Evolutionary conservation across 768 basidiomycete species (phyloP).

Genomic region (Suillus placidus): DNA sequence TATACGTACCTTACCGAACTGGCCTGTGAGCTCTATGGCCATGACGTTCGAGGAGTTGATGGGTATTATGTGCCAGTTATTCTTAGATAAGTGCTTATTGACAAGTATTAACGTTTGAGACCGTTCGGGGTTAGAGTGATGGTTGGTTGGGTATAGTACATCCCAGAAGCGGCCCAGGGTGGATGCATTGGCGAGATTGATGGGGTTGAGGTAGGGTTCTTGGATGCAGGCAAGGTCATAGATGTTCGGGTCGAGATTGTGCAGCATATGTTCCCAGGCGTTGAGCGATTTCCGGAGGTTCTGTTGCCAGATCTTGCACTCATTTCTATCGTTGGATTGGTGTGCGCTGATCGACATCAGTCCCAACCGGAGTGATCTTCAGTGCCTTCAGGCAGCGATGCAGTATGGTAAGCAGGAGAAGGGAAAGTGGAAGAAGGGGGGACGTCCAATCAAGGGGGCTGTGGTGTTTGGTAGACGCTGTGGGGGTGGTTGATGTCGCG

Average conservation of each 20-base stretch:
- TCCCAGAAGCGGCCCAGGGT: slow-evolving; percentile 18
- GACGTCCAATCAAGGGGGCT: too few relatives aligned
- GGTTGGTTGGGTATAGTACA: slow-evolving; percentile 20
- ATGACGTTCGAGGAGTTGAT: background rate
- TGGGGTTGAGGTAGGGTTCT: slow-evolving; percentile 38
- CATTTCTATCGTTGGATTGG: too few relatives aligned
- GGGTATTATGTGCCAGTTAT: background rate
- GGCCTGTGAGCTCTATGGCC: background rate
- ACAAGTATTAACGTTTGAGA: background rate
- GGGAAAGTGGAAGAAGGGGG: too few relatives aligned
- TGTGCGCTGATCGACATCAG: too few relatives aligned
- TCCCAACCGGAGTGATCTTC: too few relatives aligned
- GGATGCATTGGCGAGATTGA: slow-evolving; percentile 15
- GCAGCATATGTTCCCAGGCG: too few relatives aligned
- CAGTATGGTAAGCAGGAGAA: too few relatives aligned
- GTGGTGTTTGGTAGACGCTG: too few relatives aligned
- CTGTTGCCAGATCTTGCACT: too few relatives aligned
- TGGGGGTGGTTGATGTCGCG: too few relatives aligned
- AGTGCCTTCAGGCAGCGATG: too few relatives aligned
- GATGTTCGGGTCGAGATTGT: background rate
- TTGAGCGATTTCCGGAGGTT: too few relatives aligned
- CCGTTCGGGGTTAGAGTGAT: fast-evolving
- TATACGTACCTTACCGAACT: background rate
- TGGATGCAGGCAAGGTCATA: slow-evolving; percentile 38
- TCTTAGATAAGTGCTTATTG: background rate